These are phyloP conservation scores for Solanum dulcamara DNA, from an alignment of 257 asterid genomes.

Conservation along the genomic window DNA sequence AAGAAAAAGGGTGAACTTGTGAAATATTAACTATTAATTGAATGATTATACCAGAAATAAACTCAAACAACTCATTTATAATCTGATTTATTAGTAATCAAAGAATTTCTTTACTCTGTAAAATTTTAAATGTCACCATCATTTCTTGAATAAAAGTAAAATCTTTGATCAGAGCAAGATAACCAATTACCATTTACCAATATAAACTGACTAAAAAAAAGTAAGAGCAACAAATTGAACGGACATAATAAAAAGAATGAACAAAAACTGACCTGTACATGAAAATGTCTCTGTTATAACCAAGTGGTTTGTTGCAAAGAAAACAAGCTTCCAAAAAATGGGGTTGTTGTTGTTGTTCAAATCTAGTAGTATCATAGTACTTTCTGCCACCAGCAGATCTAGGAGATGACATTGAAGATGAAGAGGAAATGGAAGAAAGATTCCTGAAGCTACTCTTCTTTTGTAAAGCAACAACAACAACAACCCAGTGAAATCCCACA, in stretches of 20 bases:
- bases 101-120: not conserved
- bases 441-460: conserved; percentile 6
- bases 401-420: conserved; percentile 6
- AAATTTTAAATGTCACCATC: not conserved
- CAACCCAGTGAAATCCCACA: too few relatives aligned
- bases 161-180: not conserved
- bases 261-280: conserved; percentile 34
- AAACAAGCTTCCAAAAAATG: conserved; percentile 40
- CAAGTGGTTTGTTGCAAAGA: conserved; percentile 29
- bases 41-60: not conserved
- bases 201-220: too few relatives aligned
- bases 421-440: not conserved
- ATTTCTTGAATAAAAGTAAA: not conserved
- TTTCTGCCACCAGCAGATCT: conserved; percentile 12
- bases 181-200: not conserved
- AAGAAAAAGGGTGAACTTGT: not conserved
- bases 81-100: not conserved
- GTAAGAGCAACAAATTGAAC: too few relatives aligned
- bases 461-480: too few relatives aligned
- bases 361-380: conserved; percentile 1
- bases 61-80: not conserved
- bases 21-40: not conserved
- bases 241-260: not conserved
- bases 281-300: conserved; percentile 28
- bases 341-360: conserved; percentile 7